phyloP scores from a whole-genome alignment of 352 stramenopile genomes.

The Nothophytophthora sp. region DNA sequence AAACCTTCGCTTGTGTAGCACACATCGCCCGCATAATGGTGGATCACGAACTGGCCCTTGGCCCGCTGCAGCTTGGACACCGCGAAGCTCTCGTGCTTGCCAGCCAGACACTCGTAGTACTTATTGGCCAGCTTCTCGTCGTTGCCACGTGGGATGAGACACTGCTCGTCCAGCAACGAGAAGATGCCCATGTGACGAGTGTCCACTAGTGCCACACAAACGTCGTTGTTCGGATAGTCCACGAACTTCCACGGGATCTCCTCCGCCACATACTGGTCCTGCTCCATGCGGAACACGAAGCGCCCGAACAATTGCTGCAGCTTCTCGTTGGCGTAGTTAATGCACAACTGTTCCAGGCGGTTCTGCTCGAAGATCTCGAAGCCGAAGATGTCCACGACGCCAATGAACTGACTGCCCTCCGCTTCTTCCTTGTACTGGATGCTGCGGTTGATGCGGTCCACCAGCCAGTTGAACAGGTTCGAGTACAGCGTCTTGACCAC shows the following conservation, averaged over 20 bases:
- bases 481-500: constrained; percentile 90
- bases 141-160: constrained; percentile 80
- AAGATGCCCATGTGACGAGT: constrained; percentile 79
- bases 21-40: constrained; percentile 86
- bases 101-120: constrained; percentile 61
- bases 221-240: constrained; percentile 87
- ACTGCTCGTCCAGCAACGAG: constrained; percentile 85
- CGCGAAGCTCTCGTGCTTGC: constrained; percentile 66
- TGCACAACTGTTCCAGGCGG: constrained; percentile 90
- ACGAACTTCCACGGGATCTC: constrained; percentile 90
- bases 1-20: constrained; percentile 84
- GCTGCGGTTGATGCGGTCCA: constrained; percentile 92
- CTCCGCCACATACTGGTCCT: constrained; percentile 83
- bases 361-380: constrained; percentile 93
- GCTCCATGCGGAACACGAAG: constrained; percentile 88
- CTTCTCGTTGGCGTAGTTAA: constrained; percentile 91
- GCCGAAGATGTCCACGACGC: constrained; percentile 91
- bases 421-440: constrained; percentile 83
- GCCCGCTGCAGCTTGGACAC: constrained; percentile 77
- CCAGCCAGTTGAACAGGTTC: constrained; percentile 94
- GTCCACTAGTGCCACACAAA: constrained; percentile 77
- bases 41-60: constrained; percentile 84
- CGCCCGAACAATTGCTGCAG: constrained; percentile 82
- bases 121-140: constrained; percentile 87
- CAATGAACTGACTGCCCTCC: constrained; percentile 77